Conservation (phyloP, 2,329 filamentous ascomycete species). For the Nothopassalora personata region DNA sequence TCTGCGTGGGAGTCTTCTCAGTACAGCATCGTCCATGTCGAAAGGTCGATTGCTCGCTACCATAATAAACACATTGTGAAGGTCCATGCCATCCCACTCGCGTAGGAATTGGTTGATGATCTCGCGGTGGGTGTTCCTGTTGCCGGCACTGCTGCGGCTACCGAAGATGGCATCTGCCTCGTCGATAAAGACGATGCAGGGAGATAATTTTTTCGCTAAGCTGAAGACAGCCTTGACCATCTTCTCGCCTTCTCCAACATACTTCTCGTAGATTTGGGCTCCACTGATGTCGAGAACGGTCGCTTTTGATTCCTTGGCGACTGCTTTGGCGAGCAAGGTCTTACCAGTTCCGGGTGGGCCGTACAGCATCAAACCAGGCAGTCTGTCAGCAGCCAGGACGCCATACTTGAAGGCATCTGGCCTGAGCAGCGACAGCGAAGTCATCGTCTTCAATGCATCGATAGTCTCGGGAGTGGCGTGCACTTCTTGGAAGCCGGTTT, state of each 20-base stretch:
- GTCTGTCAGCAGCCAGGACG: conserved; percentile 83
- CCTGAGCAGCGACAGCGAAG: conserved; percentile 75
- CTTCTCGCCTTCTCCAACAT: conserved; percentile 93
- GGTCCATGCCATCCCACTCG: conserved; percentile 92
- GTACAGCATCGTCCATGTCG: conserved; percentile 83
- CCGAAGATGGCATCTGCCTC: conserved; percentile 92
- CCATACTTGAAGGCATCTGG: conserved; percentile 97
- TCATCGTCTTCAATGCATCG: conserved; percentile 81
- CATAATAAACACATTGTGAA: conserved; percentile 83
- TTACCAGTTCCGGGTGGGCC: conserved; percentile 87
- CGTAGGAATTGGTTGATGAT: conserved; percentile 95
- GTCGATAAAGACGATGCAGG: conserved; percentile 93
- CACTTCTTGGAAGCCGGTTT: conserved; percentile 81
- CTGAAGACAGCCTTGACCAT: conserved; percentile 89
- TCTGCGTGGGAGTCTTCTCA: conserved; percentile 68
- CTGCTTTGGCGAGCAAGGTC: conserved; percentile 66
- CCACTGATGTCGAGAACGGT: conserved; percentile 78
- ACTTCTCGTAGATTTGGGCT: conserved; percentile 92
- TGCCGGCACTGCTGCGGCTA: conserved; percentile 61
- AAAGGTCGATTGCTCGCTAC: conserved; percentile 94
- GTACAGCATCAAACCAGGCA: conserved; percentile 93
- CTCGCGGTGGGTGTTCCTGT: conserved; percentile 70
- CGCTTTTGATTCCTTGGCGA: conserved; percentile 61
- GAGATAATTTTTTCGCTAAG: conserved; percentile 82
- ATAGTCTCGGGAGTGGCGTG: conserved; percentile 78